phyloP scores from a whole-genome alignment of 768 basidiomycete species.

The Kwoniella europaea region DNA sequence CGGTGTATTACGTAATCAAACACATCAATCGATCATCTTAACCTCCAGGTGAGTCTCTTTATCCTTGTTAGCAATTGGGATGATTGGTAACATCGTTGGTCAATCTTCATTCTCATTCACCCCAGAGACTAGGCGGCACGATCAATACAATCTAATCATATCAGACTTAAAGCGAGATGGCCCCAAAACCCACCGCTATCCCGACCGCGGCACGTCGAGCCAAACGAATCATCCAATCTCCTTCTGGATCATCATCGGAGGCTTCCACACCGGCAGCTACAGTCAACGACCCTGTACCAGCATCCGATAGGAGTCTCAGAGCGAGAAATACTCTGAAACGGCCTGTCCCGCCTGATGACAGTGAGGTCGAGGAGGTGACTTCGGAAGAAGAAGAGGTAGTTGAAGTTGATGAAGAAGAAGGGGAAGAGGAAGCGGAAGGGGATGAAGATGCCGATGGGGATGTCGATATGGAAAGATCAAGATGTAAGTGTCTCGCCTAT shows the following conservation, averaged over 20 bases:
- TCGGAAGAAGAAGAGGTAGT: constrained; percentile 20
- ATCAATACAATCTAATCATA: no score
- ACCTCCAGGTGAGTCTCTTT: background rate
- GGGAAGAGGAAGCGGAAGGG: constrained; percentile 25
- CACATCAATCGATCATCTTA: background rate
- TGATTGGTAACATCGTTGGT: no score
- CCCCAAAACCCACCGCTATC: background rate
- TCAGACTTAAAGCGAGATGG: background rate
- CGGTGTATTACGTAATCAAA: background rate
- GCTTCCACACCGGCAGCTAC: constrained; percentile 14
- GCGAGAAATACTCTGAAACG: background rate
- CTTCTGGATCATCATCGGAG: constrained; percentile 21
- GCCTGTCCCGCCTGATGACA: constrained; percentile 14
- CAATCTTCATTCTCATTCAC: no score
- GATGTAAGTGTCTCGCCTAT: no score
- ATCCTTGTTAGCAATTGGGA: no score
- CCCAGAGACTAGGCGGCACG: no score
- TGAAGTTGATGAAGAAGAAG: constrained; percentile 29
- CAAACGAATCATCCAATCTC: constrained; percentile 38
- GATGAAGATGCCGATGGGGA: constrained; percentile 20
- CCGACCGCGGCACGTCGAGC: constrained; percentile 27
- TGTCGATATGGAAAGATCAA: constrained; percentile 17
- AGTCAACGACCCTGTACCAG: background rate
- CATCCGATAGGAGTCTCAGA: constrained; percentile 3
- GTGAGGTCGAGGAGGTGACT: constrained; percentile 23